phyloP scores from a whole-genome alignment of 2,329 filamentous ascomycete species.

The Beauveria rudraprayagi region DNA sequence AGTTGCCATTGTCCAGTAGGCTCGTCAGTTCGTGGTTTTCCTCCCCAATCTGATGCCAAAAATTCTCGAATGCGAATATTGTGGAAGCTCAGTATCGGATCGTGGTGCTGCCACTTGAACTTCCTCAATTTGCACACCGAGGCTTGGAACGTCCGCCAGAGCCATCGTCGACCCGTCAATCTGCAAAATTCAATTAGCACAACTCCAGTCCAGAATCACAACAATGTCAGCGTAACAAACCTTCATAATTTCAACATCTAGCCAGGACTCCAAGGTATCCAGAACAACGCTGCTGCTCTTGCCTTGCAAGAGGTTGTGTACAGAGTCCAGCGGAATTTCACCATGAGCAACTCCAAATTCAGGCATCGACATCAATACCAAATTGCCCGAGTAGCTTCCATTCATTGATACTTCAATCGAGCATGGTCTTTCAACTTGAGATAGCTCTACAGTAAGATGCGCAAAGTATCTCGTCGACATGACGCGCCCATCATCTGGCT shows the following conservation, averaged over 20 bases:
- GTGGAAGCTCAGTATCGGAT: slow-evolving; percentile 2
- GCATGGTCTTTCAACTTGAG: slow-evolving; percentile 28
- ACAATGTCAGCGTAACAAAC: slow-evolving; percentile 14
- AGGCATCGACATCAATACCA: slow-evolving; percentile 30
- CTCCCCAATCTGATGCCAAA: background rate
- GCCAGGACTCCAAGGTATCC: background rate
- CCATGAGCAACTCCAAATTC: slow-evolving; percentile 24
- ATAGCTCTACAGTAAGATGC: slow-evolving; percentile 25
- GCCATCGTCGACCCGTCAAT: background rate
- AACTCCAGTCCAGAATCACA: background rate
- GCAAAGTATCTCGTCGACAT: slow-evolving; percentile 25
- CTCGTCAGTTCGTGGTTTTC: background rate
- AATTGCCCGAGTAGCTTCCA: slow-evolving; percentile 24
- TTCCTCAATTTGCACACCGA: background rate
- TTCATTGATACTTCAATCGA: slow-evolving; percentile 27
- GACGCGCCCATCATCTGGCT: background rate
- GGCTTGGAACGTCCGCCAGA: background rate
- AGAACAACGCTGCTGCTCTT: background rate
- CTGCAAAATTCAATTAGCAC: background rate
- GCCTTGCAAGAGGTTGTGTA: background rate
- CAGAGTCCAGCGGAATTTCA: slow-evolving; percentile 42
- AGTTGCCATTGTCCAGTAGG: background rate
- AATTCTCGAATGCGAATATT: background rate
- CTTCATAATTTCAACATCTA: slow-evolving; percentile 27
- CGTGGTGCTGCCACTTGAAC: background rate